A percentile compares a stretch with the other conserved stretches of the same genome.
These are phyloP conservation scores for Bauhinia variegata DNA, from an alignment of 306 rosid genomes.

Conservation along the genomic window DNA sequence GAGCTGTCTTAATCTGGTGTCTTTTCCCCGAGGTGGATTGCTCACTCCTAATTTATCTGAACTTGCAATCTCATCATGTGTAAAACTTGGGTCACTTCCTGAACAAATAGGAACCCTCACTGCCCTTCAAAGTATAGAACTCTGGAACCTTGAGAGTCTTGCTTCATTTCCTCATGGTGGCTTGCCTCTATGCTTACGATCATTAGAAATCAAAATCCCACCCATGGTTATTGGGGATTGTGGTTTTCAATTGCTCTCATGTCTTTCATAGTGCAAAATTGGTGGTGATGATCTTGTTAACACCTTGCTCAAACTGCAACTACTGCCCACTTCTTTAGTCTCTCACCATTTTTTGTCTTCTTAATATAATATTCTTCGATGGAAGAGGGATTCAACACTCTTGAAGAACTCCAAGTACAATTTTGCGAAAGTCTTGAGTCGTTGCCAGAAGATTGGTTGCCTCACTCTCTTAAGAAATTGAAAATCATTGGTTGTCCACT, in stretches of 20 bases:
- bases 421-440: background rate
- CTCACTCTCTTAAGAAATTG: background rate
- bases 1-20: slow-evolving; percentile 12
- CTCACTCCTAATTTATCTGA: slow-evolving; percentile 7
- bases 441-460: background rate
- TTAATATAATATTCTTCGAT: too few species aligned
- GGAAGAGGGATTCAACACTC: too few species aligned
- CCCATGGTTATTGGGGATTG: background rate
- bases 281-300: background rate
- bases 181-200: background rate
- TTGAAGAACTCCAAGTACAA: too few species aligned
- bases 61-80: slow-evolving; percentile 1
- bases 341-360: background rate
- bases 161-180: background rate
- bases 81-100: background rate
- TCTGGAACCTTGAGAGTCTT: too few species aligned
- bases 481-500: background rate
- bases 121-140: too few species aligned
- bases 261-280: background rate
- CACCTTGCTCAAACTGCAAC: background rate
- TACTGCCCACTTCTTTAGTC: background rate
- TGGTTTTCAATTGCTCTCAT: background rate
- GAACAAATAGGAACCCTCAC: too few species aligned
- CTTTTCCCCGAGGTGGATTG: slow-evolving; percentile 14
- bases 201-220: background rate